phyloP scores from a whole-genome alignment of 257 asterid species.

The Plantago major region DNA sequence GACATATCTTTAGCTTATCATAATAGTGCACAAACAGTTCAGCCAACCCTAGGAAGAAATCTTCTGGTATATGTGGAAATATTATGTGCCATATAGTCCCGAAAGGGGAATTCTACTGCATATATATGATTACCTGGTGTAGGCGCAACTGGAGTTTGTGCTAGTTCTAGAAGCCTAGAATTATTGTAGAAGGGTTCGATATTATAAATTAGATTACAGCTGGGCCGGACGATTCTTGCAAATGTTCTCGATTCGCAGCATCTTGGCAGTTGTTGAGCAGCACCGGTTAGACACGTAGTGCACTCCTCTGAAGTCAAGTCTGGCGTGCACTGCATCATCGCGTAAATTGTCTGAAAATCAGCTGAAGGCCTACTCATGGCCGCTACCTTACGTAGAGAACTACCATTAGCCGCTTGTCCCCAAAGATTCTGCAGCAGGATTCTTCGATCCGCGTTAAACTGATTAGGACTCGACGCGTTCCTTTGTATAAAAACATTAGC shows the following conservation, averaged over 20 bases:
- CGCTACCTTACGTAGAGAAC: conserved; percentile 18
- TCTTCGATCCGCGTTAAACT: not conserved
- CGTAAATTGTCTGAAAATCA: not conserved
- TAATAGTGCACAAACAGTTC: too few species aligned
- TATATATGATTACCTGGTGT: too few species aligned
- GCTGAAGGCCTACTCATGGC: not conserved
- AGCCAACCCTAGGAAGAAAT: not conserved
- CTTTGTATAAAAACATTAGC: not conserved
- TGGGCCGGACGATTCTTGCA: not conserved
- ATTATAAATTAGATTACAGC: conserved; percentile 17
- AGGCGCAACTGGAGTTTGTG: not conserved
- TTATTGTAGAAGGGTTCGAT: conserved; percentile 1
- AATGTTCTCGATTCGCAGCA: not conserved
- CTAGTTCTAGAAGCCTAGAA: conserved; percentile 20
- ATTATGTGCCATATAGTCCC: not conserved
- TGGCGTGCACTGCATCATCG: conserved; percentile 19
- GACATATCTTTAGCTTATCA: not conserved
- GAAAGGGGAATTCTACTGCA: too few species aligned
- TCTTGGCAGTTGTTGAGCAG: not conserved
- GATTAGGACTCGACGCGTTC: not conserved
- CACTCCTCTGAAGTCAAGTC: conserved; percentile 16
- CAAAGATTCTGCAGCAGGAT: not conserved
- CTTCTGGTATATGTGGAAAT: too few species aligned
- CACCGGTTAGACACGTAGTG: not conserved
- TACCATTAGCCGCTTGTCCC: conserved; percentile 10